Evolutionary conservation across 441 rosid genomes (phyloP).

Genomic region (Populus hybrid): DNA sequence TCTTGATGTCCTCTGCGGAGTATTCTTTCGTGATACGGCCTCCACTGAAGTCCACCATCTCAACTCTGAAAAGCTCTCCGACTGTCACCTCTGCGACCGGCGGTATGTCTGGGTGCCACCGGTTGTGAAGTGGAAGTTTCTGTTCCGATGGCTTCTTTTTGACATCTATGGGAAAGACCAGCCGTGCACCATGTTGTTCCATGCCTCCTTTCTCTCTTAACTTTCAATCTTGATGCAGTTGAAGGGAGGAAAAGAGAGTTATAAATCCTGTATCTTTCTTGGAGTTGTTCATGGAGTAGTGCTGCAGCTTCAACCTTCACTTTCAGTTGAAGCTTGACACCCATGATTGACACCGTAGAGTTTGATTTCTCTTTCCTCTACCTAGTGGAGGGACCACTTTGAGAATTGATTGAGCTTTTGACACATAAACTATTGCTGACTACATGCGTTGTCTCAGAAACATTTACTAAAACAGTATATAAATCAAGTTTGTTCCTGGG

Average conservation of each 20-base stretch:
- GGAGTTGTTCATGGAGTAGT: neutral
- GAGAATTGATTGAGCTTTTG: slow-evolving; percentile 4
- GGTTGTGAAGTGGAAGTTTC: slow-evolving; percentile 50
- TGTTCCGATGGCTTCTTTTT: slow-evolving; percentile 77
- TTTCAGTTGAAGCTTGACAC: neutral
- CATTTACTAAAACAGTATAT: neutral
- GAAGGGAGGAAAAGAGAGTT: neutral
- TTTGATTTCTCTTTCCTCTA: neutral
- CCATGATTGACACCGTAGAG: neutral
- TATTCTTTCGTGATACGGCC: slow-evolving; percentile 41
- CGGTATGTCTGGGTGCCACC: slow-evolving; percentile 70
- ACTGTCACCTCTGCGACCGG: slow-evolving; percentile 40
- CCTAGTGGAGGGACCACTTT: slow-evolving; percentile 12
- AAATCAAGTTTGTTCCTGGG: neutral
- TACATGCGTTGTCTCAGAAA: neutral
- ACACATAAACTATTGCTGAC: neutral
- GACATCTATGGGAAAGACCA: slow-evolving; percentile 64
- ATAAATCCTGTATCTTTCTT: neutral
- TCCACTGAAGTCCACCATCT: slow-evolving; percentile 60
- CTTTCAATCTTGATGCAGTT: neutral
- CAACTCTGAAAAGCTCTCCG: slow-evolving; percentile 53
- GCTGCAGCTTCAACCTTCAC: neutral
- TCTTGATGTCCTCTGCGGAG: slow-evolving; percentile 50
- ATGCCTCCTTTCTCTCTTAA: slow-evolving; percentile 13
- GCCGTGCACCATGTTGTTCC: slow-evolving; percentile 25